Evolutionary conservation across 139 green algal species (phyloP), one percentile per base, ranked within the genome.

Genomic region (Dunaliella sp.): DNA sequence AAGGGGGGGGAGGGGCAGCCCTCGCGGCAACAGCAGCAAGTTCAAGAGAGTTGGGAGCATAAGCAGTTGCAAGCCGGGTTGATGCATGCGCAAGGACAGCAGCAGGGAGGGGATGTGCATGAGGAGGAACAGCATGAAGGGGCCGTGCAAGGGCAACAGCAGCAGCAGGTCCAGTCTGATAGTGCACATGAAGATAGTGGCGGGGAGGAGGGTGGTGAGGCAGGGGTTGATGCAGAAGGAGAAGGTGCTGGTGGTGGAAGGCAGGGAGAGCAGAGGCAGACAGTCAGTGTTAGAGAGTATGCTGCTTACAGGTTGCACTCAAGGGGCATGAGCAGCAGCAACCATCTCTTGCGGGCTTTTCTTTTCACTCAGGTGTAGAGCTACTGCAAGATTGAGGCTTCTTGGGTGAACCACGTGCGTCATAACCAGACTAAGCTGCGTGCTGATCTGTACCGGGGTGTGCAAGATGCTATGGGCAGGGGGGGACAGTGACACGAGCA

Each of bases 371-470:
- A 48, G 76, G 32, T 82, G 26, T 25, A 82, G 25, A 3, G 33
- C 3, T 82, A 82, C 77, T 82, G 33, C 77, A 82, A 58, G 32
- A 31, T 48, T 26, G 77, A 82, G 34, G 25, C 28, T 48, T 3
- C 2, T 38, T 7, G 34, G 2, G 2, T 82, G 32, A n/a, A 57
- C 33, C 16, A 48, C 77, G 2, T 58, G 2, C 16, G 36, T 12
- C 30, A 33, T 3, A 73, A 84, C 80, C 36, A 76, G 36, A 7
- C 3, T 12, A 31, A 73, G n/a, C 30, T 84, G 26, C 35, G 80
- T 35, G 37, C 80, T 76, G 80, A 84, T 73, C 38, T 84, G 35
- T 84, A 84, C 37, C 35, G 31, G 31, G 80, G 80, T 26, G 12
- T 84, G 38, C 32, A 35, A 37, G 80, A 84, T 74, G 36, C 80